A percentile compares a stretch with the other conserved stretches of the same genome.
Evolutionary conservation across 1,284 basidiomycete genomes (phyloP).

Genomic region (Ganoderma lucidum): DNA sequence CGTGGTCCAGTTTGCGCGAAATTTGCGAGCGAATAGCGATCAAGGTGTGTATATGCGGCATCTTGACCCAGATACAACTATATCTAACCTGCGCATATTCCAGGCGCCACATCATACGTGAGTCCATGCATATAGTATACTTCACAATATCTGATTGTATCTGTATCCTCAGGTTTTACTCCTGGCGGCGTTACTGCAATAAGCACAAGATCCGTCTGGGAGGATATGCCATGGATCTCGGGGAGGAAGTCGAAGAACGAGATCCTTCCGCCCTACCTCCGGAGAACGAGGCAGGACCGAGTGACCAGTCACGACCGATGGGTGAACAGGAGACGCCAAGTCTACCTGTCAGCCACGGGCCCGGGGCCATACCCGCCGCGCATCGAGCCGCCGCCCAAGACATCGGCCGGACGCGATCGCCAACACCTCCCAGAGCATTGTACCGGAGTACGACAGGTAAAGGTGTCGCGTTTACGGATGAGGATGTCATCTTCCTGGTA

Average conservation of each 20-base stretch:
- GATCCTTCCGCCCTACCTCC: background rate
- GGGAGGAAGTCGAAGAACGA: constrained; percentile 42
- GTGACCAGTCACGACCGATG: constrained; percentile 9
- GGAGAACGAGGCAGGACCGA: constrained; percentile 23
- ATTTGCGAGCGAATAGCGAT: constrained; percentile 85
- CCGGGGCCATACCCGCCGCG: constrained; percentile 54
- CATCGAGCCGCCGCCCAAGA: constrained; percentile 52
- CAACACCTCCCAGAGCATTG: constrained; percentile 78
- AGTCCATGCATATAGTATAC: constrained; percentile 33
- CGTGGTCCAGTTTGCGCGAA: constrained; percentile 66
- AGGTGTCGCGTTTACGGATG: constrained; percentile 84
- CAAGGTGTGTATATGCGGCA: constrained; percentile 55
- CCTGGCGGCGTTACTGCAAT: constrained; percentile 87
- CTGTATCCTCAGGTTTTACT: constrained; percentile 69
- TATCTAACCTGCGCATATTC: constrained; percentile 15
- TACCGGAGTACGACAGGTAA: constrained; percentile 86
- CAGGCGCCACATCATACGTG: constrained; percentile 87
- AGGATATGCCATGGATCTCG: constrained; percentile 76
- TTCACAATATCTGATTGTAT: constrained; percentile 14
- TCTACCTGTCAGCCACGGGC: constrained; percentile 38
- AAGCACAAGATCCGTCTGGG: constrained; percentile 86
- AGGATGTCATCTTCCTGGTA: constrained; percentile 77
- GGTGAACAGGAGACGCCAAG: constrained; percentile 41
- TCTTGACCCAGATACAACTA: background rate
- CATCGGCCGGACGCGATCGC: constrained; percentile 64